phyloP scores from a whole-genome alignment of 805 yeast genomes.

The Nakazawaea siamensis region DNA sequence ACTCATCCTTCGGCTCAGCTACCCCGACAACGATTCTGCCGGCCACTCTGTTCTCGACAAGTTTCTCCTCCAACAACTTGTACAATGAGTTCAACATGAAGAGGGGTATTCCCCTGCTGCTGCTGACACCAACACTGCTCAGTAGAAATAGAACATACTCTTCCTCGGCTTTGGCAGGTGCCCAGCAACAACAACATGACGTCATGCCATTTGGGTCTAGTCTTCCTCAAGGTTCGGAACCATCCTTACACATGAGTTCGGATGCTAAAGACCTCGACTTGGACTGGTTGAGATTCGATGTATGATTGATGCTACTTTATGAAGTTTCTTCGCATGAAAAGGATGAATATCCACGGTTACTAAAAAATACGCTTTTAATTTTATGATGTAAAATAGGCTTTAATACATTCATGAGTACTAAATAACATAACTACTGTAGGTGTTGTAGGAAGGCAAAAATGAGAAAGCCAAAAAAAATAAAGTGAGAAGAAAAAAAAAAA shows the following conservation, averaged over 20 bases:
- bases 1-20: neutral
- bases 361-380: too few species aligned
- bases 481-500: slow-evolving; percentile 13
- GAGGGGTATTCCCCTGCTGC: slow-evolving; percentile 10
- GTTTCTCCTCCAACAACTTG: slow-evolving; percentile 10
- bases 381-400: too few species aligned
- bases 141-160: neutral
- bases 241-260: neutral
- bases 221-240: neutral
- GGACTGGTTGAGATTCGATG: slow-evolving; percentile 28
- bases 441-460: too few species aligned
- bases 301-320: too few species aligned
- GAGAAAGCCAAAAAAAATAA: slow-evolving; percentile 1
- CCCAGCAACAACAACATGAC: neutral
- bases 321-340: too few species aligned
- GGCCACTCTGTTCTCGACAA: slow-evolving; percentile 5
- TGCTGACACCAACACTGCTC: neutral
- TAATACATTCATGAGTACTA: too few species aligned
- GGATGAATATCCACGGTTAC: too few species aligned
- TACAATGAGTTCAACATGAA: slow-evolving; percentile 13
- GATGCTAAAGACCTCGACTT: slow-evolving; percentile 22
- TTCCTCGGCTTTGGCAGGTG: neutral
- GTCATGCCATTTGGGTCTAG: neutral
- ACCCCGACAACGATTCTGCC: neutral
- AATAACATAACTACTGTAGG: too few species aligned